These are phyloP conservation scores for Pichia sp. DNA, from an alignment of 1,139 yeast species.

Conservation along the genomic window DNA sequence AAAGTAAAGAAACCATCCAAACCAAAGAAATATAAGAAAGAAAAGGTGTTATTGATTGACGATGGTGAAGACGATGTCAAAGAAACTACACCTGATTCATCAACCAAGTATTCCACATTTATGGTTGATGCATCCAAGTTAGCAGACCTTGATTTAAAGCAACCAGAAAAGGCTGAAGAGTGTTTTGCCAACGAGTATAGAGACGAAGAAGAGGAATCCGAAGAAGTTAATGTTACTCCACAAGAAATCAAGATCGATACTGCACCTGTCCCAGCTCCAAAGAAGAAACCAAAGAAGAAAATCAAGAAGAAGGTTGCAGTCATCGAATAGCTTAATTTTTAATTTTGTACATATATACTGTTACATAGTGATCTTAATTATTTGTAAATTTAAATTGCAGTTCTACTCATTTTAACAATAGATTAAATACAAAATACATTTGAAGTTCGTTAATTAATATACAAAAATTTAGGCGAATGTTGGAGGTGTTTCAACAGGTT, in stretches of 20 bases:
- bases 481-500: neutral
- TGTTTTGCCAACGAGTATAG: slow-evolving; percentile 38
- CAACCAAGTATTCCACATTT: slow-evolving; percentile 29
- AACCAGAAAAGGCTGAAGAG: slow-evolving; percentile 23
- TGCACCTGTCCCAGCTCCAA: slow-evolving; percentile 12
- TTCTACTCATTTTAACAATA: too few species aligned
- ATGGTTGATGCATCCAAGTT: slow-evolving; percentile 58
- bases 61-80: slow-evolving; percentile 49
- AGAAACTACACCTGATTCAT: slow-evolving; percentile 28
- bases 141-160: slow-evolving; percentile 56
- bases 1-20: slow-evolving; percentile 31
- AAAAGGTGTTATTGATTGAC: slow-evolving; percentile 56
- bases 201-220: slow-evolving; percentile 49
- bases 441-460: too few species aligned
- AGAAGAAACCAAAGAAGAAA: slow-evolving; percentile 28
- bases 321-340: slow-evolving; percentile 24
- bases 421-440: too few species aligned
- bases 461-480: too few species aligned
- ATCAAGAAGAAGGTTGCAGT: slow-evolving; percentile 30
- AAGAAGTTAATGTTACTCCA: slow-evolving; percentile 39
- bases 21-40: slow-evolving; percentile 38
- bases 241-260: slow-evolving; percentile 48
- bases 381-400: too few species aligned
- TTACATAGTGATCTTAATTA: too few species aligned
- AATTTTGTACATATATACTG: too few species aligned